Evolutionary conservation across 768 basidiomycete genomes (phyloP).

Genomic region (Suillus spraguei): DNA sequence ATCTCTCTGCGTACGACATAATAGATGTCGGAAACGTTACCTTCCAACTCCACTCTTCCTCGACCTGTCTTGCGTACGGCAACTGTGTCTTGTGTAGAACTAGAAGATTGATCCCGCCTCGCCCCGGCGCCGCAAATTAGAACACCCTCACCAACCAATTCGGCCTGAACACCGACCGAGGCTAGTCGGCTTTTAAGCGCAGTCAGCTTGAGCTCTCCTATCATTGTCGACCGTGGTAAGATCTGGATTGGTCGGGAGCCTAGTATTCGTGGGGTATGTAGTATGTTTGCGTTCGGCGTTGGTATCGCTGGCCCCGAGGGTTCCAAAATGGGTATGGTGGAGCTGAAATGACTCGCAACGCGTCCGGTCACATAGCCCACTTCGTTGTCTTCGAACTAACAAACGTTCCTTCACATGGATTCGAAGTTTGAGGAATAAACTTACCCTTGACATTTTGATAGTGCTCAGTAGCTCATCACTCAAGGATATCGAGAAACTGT

Average conservation of each 20-base stretch:
- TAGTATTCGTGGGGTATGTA: conserved; percentile 45
- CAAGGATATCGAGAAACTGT: conserved; percentile 91
- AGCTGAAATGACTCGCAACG: conserved; percentile 82
- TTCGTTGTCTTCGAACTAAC: conserved; percentile 96
- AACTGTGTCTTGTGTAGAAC: conserved; percentile 66
- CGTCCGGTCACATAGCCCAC: conserved; percentile 91
- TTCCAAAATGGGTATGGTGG: conserved; percentile 88
- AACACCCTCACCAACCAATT: conserved; percentile 97
- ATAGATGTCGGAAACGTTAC: conserved; percentile 85
- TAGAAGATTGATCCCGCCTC: conserved; percentile 42
- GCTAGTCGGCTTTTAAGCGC: conserved; percentile 81
- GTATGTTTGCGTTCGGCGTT: conserved; percentile 26
- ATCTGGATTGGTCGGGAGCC: conserved; percentile 67
- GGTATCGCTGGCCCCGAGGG: conserved; percentile 45
- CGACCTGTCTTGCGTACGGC: conserved; percentile 87
- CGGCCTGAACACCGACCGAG: conserved; percentile 79
- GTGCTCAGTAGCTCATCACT: conserved; percentile 84
- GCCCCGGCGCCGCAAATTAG: conserved; percentile 79
- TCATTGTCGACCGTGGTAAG: conserved; percentile 91
- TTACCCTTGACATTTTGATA: conserved; percentile 84
- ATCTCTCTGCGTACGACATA: conserved; percentile 88
- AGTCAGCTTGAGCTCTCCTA: conserved; percentile 94
- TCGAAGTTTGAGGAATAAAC: neutral
- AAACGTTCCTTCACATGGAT: conserved; percentile 10
- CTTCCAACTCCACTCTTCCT: conserved; percentile 89